These are phyloP conservation scores for Trichocomaceae sp. DNA, from an alignment of 2,329 filamentous ascomycete genomes.

Conservation along the genomic window DNA sequence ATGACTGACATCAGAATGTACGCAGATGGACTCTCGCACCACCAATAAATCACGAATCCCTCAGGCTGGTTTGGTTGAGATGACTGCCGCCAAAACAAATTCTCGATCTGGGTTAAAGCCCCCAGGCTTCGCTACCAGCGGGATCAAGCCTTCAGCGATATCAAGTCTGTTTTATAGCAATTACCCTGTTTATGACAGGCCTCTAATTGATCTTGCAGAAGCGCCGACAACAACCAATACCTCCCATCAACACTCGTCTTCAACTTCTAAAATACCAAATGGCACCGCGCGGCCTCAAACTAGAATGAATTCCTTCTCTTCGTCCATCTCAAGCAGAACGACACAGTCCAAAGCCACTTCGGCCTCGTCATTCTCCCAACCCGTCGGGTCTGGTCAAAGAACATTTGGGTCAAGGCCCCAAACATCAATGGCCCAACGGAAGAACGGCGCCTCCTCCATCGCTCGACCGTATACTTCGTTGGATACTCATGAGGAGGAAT, in stretches of 20 bases:
- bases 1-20: neutral
- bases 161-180: constrained; percentile 1
- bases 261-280: constrained; percentile 27
- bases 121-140: constrained; percentile 44
- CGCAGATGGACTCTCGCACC: constrained; percentile 22
- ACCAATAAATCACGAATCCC: constrained; percentile 28
- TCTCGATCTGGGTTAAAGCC: constrained; percentile 42
- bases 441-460: constrained; percentile 39
- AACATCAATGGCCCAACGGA: constrained; percentile 48
- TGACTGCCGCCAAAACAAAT: constrained; percentile 50
- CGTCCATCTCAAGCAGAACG: constrained; percentile 32
- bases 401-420: constrained; percentile 47
- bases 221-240: neutral
- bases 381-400: constrained; percentile 49
- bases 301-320: constrained; percentile 30
- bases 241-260: constrained; percentile 19
- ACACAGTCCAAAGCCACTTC: constrained; percentile 39
- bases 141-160: constrained; percentile 23
- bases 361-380: constrained; percentile 50
- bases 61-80: constrained; percentile 40
- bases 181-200: neutral
- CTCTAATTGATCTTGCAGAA: constrained; percentile 9
- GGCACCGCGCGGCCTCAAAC: constrained; percentile 38
- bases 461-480: constrained; percentile 38
- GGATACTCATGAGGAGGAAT: constrained; percentile 36